Evolutionary conservation across 768 basidiomycete genomes (phyloP).

Genomic region (Mycena polygramma): DNA sequence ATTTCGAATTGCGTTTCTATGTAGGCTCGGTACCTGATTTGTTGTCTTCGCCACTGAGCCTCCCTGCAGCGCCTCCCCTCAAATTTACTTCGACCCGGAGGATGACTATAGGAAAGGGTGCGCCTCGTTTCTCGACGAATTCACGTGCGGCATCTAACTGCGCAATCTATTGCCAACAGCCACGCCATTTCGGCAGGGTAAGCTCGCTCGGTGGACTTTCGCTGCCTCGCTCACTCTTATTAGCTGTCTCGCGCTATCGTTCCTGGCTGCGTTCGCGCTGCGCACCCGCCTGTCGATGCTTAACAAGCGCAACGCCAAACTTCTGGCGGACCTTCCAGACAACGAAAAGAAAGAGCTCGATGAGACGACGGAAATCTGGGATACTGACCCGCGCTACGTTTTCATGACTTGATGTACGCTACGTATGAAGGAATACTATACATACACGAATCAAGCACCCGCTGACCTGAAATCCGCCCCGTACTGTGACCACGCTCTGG

Average conservation of each 20-base stretch:
- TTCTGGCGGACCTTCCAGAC: slow-evolving; percentile 44
- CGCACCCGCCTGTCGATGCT: slow-evolving; percentile 56
- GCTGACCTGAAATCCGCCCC: neutral
- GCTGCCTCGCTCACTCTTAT: neutral
- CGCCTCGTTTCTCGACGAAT: too few species aligned
- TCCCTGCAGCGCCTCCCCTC: slow-evolving; percentile 62
- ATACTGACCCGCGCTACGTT: slow-evolving; percentile 64
- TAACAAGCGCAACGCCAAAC: slow-evolving; percentile 56
- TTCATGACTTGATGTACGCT: slow-evolving; percentile 59
- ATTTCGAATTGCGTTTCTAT: slow-evolving; percentile 71
- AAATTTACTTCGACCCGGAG: slow-evolving; percentile 67
- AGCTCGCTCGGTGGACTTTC: too few species aligned
- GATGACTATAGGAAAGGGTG: slow-evolving; percentile 62
- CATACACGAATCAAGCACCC: neutral
- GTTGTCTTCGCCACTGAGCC: neutral
- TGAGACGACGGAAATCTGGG: slow-evolving; percentile 56
- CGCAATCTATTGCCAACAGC: too few species aligned
- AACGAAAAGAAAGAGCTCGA: slow-evolving; percentile 46
- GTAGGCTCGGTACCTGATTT: slow-evolving; percentile 45
- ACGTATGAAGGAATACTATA: too few species aligned
- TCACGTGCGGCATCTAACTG: too few species aligned
- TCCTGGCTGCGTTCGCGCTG: slow-evolving; percentile 56
- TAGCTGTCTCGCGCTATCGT: slow-evolving; percentile 61
- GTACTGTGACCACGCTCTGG: neutral
- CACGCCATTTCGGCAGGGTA: slow-evolving; percentile 70